These are phyloP conservation scores for Letharia lupina DNA, from an alignment of 495 filamentous ascomycete species.

Conservation along the genomic window DNA sequence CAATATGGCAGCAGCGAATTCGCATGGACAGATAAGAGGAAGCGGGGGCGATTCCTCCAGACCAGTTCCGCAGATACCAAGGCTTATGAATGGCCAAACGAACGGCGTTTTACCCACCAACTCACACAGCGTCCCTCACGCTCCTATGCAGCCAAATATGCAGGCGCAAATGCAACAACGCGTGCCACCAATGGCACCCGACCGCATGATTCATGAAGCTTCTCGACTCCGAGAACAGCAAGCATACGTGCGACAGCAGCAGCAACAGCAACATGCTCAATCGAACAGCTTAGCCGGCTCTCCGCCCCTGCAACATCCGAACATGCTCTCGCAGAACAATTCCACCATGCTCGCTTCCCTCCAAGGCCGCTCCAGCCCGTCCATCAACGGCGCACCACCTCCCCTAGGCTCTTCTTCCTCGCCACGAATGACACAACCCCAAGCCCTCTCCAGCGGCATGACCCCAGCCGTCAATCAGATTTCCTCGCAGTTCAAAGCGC, in stretches of 20 bases:
- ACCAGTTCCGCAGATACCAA: constrained; percentile 34
- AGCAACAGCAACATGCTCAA: constrained; percentile 39
- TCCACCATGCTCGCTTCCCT: constrained; percentile 45
- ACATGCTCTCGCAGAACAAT: constrained; percentile 39
- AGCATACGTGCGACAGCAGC: constrained; percentile 56
- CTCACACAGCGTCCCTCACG: constrained; percentile 52
- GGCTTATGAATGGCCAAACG: constrained; percentile 33
- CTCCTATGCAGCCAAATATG: constrained; percentile 51
- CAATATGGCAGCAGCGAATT: constrained; percentile 25
- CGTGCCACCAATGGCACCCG: constrained; percentile 47
- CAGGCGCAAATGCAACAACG: constrained; percentile 48
- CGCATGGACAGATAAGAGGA: constrained; percentile 19
- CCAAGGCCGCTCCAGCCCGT: constrained; percentile 46
- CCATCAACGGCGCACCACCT: constrained; percentile 37
- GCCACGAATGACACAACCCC: constrained; percentile 44
- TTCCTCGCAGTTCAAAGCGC: constrained; percentile 43
- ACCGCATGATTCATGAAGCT: constrained; percentile 51
- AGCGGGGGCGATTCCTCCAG: constrained; percentile 30
- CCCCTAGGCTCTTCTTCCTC: constrained; percentile 44
- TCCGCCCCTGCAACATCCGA: constrained; percentile 25
- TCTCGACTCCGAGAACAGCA: constrained; percentile 56
- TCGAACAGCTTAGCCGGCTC: constrained; percentile 24
- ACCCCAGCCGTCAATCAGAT: constrained; percentile 46
- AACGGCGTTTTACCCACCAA: constrained; percentile 46
- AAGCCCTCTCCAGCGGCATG: constrained; percentile 45